Evolutionary conservation across 2,329 filamentous ascomycete species (phyloP), one percentile per base, ranked within the genome.

Genomic region (Botrytis sinoallii): DNA sequence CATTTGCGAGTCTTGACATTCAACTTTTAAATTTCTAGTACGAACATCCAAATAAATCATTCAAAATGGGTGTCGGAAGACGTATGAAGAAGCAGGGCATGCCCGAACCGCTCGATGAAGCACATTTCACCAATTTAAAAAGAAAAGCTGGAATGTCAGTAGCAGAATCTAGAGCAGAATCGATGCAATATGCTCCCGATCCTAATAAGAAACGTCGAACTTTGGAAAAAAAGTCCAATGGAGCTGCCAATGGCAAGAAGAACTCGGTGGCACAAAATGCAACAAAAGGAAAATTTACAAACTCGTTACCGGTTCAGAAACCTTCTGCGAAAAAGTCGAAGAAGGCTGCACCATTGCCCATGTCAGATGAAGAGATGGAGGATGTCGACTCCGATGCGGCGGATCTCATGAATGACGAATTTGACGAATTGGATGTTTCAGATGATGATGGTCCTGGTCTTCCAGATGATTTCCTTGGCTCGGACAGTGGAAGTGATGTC

Each of bases 31-130:
- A 65, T 75, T 74, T 70, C 38, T 60, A 29, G 42, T 55, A 29
- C 25, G 25, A 71, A 63, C 44, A 32, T 64, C 14, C 59, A 20
- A 16, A n/a, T 7, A 74, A 70, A 66, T 72, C 52, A 38, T 77
- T 82, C 82, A 90, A 82, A 81, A 97, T 97, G 95, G 95, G 94
- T 86, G 89, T 90, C 76, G 93, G 94, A 83, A 92, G 94, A 82
- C 93, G 95, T 80, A 97, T 98, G 91, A 93, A 95, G 83, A 98
- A 98, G 85, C 96, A 98, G 88, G 95, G 94, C 73, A 87, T 92
- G 77, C 96, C 96, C 71, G 89, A 92, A 80, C 88, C 92, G 77
- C 88, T 98, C 77, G 93, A 96, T 77, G 93, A 97, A 81, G 89
- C 90, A 77, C 89, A 92, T 80, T 91, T 92, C 79, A 90, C 91